Conservation (phyloP, 2,329 filamentous ascomycete species). For the Orbilia ellipsospora region DNA sequence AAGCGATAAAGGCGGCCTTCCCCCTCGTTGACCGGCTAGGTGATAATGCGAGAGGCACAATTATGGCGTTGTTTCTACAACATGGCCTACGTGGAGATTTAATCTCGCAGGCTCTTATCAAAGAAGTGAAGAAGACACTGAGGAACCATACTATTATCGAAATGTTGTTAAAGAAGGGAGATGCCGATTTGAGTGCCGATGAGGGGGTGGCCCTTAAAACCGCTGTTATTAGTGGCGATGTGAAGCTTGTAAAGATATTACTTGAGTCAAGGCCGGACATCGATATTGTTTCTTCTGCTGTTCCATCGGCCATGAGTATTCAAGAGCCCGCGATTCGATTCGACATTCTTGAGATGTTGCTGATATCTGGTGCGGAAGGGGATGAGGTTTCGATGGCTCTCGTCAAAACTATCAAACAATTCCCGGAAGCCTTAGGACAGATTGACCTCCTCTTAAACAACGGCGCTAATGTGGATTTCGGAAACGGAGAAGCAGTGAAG, state of each 20-base stretch:
- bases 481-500: constrained; percentile 34
- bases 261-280: constrained; percentile 23
- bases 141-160: constrained; percentile 32
- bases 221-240: constrained; percentile 28
- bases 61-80: constrained; percentile 34
- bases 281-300: constrained; percentile 29
- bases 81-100: constrained; percentile 24
- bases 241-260: constrained; percentile 34
- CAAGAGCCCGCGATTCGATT: constrained; percentile 28
- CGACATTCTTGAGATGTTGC: constrained; percentile 35
- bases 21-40: constrained; percentile 20
- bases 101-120: constrained; percentile 37
- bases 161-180: constrained; percentile 27
- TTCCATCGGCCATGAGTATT: constrained; percentile 44
- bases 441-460: constrained; percentile 37
- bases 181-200: constrained; percentile 20
- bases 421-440: constrained; percentile 48
- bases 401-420: constrained; percentile 39
- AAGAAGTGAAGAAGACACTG: constrained; percentile 36
- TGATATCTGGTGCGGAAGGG: constrained; percentile 41
- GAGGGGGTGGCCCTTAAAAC: constrained; percentile 40
- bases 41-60: constrained; percentile 17
- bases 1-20: constrained; percentile 37
- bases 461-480: constrained; percentile 47
- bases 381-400: constrained; percentile 47